A percentile compares a stretch with the other conserved stretches of the same genome.
Evolutionary conservation across 805 yeast species (phyloP).

Genomic region (Grigorovia transvaalensis): DNA sequence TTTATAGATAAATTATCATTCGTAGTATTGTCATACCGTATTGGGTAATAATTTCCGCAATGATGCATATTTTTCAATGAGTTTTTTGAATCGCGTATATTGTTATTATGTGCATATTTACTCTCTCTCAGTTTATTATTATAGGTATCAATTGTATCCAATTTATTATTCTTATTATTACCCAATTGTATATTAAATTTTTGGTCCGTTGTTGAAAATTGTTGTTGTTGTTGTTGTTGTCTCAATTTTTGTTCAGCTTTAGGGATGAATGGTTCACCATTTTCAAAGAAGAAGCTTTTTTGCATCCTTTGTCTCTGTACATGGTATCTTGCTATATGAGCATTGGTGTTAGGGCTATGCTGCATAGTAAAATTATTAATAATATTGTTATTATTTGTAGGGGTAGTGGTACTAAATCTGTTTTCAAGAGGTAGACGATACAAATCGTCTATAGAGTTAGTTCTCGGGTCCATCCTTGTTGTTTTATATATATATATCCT

Average conservation of each 20-base stretch:
- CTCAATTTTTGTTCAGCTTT: constrained; percentile 6
- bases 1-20: neutral
- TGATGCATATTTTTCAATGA: neutral
- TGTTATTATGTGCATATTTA: neutral
- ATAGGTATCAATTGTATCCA: neutral
- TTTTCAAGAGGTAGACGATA: neutral
- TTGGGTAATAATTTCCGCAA: neutral
- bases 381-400: neutral
- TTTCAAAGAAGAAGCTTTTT: constrained; percentile 22
- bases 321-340: constrained; percentile 13
- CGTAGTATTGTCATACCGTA: neutral
- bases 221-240: neutral
- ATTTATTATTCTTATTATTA: no score
- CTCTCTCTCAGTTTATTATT: no score
- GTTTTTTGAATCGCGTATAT: neutral
- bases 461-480: constrained; percentile 1
- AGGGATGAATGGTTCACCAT: constrained; percentile 28
- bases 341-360: constrained; percentile 2
- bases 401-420: neutral
- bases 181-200: no score
- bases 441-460: constrained; percentile 5
- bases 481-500: neutral
- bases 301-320: constrained; percentile 23
- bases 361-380: no score
- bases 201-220: neutral